Percentiles rank a stretch among this genome's conserved stretches.
These are phyloP conservation scores for Aechmea fasciata DNA, from an alignment of 176 grass and related monocot genomes.

Conservation along the genomic window DNA sequence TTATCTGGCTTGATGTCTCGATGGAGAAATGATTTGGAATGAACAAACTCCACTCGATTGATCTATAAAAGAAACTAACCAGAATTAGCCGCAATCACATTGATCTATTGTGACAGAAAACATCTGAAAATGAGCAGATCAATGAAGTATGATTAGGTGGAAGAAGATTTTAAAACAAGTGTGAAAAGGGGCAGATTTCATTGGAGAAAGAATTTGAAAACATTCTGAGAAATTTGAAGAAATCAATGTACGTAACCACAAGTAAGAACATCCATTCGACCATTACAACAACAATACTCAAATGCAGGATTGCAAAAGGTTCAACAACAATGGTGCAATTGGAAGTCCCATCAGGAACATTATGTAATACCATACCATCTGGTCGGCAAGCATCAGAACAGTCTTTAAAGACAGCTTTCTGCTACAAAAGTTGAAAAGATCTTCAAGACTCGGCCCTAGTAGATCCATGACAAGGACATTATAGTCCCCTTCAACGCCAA, in stretches of 20 bases:
- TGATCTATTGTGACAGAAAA: no score
- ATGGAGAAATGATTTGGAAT: slow-evolving; percentile 90
- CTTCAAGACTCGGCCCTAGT: slow-evolving; percentile 87
- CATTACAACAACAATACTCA: background rate
- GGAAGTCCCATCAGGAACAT: background rate
- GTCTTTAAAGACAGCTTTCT: slow-evolving; percentile 95
- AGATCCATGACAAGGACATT: slow-evolving; percentile 99
- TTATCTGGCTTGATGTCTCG: slow-evolving; percentile 98
- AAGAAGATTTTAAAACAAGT: no score
- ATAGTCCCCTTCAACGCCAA: slow-evolving; percentile 92
- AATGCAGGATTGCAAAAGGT: background rate
- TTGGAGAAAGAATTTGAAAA: no score
- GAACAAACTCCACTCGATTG: slow-evolving; percentile 89
- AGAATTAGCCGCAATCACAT: no score
- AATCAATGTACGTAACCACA: no score
- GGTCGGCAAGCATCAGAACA: slow-evolving; percentile 97
- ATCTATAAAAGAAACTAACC: slow-evolving; percentile 37
- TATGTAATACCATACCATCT: slow-evolving; percentile 51
- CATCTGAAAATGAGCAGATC: no score
- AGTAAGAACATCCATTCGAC: no score
- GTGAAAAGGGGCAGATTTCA: no score
- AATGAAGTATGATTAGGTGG: background rate
- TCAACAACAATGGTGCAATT: background rate
- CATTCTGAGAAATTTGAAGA: no score
- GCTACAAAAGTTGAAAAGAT: slow-evolving; percentile 97